Conservation (phyloP, 352 stramenopile genomes). For the Blastocystis sp. region DNA sequence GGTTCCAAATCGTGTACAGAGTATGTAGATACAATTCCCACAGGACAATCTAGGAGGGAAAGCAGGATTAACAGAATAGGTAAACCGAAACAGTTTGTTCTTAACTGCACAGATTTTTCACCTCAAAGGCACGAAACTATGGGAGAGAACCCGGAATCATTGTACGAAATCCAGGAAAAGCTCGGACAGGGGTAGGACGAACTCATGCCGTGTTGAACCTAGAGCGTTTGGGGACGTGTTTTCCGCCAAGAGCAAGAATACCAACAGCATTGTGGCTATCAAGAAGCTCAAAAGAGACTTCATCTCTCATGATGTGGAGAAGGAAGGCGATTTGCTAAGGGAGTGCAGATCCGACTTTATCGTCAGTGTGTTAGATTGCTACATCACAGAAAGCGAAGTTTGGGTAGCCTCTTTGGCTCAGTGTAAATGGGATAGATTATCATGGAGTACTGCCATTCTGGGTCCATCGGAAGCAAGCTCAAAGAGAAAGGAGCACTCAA, state of each 20-base stretch:
- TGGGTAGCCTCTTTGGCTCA: not conserved
- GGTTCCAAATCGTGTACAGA: too few species aligned
- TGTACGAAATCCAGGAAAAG: not conserved
- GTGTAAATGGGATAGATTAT: not conserved
- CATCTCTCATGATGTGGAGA: not conserved
- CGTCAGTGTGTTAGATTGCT: not conserved
- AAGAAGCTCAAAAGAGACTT: not conserved
- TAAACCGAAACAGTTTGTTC: not conserved
- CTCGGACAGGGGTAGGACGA: not conserved
- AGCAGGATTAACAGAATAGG: not conserved
- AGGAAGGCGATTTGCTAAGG: not conserved
- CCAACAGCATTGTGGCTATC: not conserved
- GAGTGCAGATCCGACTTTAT: not conserved
- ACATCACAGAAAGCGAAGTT: not conserved
- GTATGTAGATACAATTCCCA: too few species aligned
- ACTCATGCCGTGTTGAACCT: not conserved
- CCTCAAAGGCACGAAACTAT: not conserved
- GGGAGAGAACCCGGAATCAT: not conserved
- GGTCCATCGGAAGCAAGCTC: not conserved
- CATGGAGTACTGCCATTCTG: not conserved
- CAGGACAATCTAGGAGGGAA: not conserved
- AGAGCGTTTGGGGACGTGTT: not conserved
- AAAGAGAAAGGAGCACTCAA: not conserved
- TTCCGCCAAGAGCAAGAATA: not conserved
- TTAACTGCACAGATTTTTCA: not conserved